Percentiles rank a stretch among this genome's conserved stretches.
Conservation (phyloP, 2,329 filamentous ascomycete genomes). For the Sarocladiaceae sp. region DNA sequence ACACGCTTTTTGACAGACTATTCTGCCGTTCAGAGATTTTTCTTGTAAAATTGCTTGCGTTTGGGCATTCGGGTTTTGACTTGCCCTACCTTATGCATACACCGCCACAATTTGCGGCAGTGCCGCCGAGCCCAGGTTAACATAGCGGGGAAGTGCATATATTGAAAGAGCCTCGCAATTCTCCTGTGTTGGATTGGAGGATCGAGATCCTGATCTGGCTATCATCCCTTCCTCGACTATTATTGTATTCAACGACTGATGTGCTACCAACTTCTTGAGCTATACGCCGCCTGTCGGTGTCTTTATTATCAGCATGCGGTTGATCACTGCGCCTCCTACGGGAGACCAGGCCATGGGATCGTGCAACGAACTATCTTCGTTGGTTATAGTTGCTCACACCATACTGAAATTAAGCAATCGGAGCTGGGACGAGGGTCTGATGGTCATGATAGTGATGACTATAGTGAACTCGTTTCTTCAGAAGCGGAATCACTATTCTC, state of each 20-base stretch:
- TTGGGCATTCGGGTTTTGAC: too few species aligned
- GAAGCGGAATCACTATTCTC: background rate
- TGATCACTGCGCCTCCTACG: slow-evolving; percentile 75
- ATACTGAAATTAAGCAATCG: background rate
- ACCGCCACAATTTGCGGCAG: too few species aligned
- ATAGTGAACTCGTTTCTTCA: background rate
- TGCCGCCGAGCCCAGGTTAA: too few species aligned
- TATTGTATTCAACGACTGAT: slow-evolving; percentile 45
- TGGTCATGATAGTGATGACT: background rate
- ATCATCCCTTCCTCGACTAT: too few species aligned
- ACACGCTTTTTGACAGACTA: too few species aligned
- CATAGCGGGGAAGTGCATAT: too few species aligned
- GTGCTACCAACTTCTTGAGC: slow-evolving; percentile 84
- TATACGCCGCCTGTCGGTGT: slow-evolving; percentile 82
- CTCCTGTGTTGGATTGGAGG: too few species aligned
- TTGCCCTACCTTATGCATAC: too few species aligned
- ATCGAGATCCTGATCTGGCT: too few species aligned
- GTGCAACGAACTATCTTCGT: slow-evolving; percentile 76
- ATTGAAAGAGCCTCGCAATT: too few species aligned
- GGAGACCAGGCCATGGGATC: slow-evolving; percentile 65
- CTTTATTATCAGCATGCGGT: slow-evolving; percentile 84
- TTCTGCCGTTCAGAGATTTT: too few species aligned
- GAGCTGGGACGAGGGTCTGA: background rate
- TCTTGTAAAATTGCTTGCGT: too few species aligned
- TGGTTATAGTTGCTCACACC: slow-evolving; percentile 66